Percentiles rank a stretch among this genome's conserved stretches.
phyloP scores from a whole-genome alignment of 1,139 yeast genomes.

The Magnusiomyces sp. region DNA sequence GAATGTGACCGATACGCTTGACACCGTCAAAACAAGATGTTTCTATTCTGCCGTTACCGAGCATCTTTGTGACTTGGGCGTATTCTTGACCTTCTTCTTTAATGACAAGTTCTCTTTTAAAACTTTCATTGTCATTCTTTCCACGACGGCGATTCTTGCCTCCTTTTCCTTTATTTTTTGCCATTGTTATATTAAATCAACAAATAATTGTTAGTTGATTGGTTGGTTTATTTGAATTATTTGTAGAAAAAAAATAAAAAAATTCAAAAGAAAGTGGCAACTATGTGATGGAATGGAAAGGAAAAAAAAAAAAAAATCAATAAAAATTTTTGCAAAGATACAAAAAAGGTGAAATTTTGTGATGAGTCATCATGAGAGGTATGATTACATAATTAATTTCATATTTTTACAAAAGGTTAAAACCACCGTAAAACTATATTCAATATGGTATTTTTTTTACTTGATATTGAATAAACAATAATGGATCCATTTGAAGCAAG shows the following conservation, averaged over 20 bases:
- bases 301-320: background rate
- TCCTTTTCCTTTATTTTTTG: slow-evolving; percentile 14
- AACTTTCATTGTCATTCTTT: slow-evolving; percentile 85
- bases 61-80: slow-evolving; percentile 96
- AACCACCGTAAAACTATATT: too few species aligned
- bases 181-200: slow-evolving; percentile 5
- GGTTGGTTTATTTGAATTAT: background rate
- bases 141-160: slow-evolving; percentile 93
- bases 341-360: background rate
- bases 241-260: background rate
- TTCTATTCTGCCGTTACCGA: slow-evolving; percentile 96
- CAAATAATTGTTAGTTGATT: background rate
- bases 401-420: too few species aligned
- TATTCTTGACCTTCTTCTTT: slow-evolving; percentile 98
- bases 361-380: background rate
- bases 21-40: slow-evolving; percentile 91
- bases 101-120: slow-evolving; percentile 86
- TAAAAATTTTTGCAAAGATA: background rate
- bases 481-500: slow-evolving; percentile 82
- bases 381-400: background rate
- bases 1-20: slow-evolving; percentile 92
- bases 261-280: too few species aligned
- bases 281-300: background rate
- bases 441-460: background rate
- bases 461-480: background rate